Percentiles rank a stretch among this genome's conserved stretches.
These are phyloP conservation scores for Violaceomyces palustris DNA, from an alignment of 1,284 basidiomycete genomes.

Conservation along the genomic window DNA sequence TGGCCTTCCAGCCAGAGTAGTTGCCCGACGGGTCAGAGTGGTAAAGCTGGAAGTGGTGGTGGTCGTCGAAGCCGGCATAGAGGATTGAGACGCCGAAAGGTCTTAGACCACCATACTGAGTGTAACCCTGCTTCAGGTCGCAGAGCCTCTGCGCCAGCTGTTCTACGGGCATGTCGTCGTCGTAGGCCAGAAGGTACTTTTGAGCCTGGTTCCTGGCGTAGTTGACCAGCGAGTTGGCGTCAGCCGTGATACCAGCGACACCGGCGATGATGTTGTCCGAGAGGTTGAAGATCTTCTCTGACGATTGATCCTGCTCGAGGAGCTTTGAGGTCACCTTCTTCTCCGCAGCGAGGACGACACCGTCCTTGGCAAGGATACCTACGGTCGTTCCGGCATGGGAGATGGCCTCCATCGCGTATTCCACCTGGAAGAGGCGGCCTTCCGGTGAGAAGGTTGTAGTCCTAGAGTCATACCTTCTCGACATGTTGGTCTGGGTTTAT, in stretches of 20 bases:
- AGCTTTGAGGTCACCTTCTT: constrained; percentile 99
- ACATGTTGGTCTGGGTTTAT: constrained; percentile 40
- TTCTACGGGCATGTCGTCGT: constrained; percentile 97
- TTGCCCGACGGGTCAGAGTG: constrained; percentile 98
- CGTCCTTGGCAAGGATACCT: constrained; percentile 80
- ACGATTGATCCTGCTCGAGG: constrained; percentile 81
- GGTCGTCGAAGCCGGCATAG: constrained; percentile 92
- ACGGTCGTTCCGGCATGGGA: constrained; percentile 93
- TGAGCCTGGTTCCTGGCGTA: constrained; percentile 88
- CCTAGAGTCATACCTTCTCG: constrained; percentile 49
- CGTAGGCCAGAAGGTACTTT: constrained; percentile 76
- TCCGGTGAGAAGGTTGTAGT: constrained; percentile 54
- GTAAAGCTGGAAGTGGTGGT: constrained; percentile 95
- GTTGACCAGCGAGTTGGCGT: constrained; percentile 96
- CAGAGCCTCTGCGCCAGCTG: constrained; percentile 87
- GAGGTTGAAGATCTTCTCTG: constrained; percentile 93
- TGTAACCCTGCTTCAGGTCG: constrained; percentile 98
- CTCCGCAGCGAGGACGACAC: constrained; percentile 95
- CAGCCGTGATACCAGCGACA: constrained; percentile 91
- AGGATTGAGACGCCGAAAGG: constrained; percentile 96
- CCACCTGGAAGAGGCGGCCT: constrained; percentile 62
- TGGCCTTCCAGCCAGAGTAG: constrained; percentile 98
- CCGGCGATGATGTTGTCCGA: constrained; percentile 78
- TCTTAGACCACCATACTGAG: constrained; percentile 93
- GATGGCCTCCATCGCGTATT: constrained; percentile 99